These are phyloP conservation scores for Coemansia sp. DNA, from an alignment of 192 early-diverging fungal genomes.

Conservation along the genomic window DNA sequence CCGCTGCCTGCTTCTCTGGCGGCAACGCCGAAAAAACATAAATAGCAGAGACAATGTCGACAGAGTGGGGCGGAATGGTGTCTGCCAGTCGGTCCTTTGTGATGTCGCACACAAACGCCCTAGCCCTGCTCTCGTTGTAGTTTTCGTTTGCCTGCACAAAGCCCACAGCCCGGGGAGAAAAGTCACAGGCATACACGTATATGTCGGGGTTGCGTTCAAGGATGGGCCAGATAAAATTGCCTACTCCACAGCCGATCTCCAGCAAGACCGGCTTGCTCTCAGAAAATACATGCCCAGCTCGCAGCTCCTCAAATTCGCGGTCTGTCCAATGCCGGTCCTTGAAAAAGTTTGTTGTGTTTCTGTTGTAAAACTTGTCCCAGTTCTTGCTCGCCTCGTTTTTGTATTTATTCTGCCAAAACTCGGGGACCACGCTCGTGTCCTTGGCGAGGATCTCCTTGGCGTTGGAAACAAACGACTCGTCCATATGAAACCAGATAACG, in stretches of 20 bases:
- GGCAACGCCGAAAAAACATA: conserved; percentile 95
- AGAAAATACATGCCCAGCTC: conserved; percentile 31
- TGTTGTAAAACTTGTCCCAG: conserved; percentile 83
- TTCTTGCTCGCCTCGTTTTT: conserved; percentile 75
- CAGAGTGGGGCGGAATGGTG: conserved; percentile 74
- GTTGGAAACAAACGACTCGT: conserved; percentile 57
- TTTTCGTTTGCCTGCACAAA: conserved; percentile 81
- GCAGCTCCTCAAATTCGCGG: conserved; percentile 90
- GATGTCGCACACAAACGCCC: conserved; percentile 96
- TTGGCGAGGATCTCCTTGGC: conserved; percentile 62
- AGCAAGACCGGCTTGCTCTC: conserved; percentile 58
- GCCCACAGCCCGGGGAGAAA: conserved; percentile 84
- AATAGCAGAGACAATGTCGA: conserved; percentile 92
- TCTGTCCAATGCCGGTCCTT: conserved; percentile 97
- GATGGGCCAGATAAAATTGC: conserved; percentile 94
- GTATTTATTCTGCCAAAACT: conserved; percentile 82
- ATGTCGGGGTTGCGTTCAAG: conserved; percentile 79
- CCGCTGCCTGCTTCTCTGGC: conserved; percentile 80
- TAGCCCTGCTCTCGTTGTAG: conserved; percentile 72
- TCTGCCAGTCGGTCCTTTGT: conserved; percentile 68
- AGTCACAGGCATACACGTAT: conserved; percentile 94
- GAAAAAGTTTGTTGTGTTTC: conserved; percentile 90
- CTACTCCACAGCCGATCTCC: conserved; percentile 98
- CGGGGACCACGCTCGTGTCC: conserved; percentile 65
- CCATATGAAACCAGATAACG: conserved; percentile 24